Percentiles rank a stretch among this genome's conserved stretches.
Conservation (phyloP, 129 eudicot species). For the Escallonia herrerae region DNA sequence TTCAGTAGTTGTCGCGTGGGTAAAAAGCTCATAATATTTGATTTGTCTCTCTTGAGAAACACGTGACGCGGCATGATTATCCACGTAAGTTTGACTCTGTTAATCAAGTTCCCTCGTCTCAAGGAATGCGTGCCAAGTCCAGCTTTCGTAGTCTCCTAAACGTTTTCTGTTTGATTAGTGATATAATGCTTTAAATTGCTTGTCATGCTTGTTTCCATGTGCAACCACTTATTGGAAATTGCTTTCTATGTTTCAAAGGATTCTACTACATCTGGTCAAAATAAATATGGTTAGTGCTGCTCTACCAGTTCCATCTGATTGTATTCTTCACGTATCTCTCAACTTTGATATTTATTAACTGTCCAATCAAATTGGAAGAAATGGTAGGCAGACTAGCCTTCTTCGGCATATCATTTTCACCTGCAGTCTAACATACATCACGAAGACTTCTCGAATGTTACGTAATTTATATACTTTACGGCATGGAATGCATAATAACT, state of each 20-base stretch:
- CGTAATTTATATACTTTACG: no score
- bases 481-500: no score
- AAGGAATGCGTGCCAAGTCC: background rate
- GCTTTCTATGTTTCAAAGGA: slow-evolving; percentile 12
- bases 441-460: no score
- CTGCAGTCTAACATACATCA: no score
- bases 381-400: background rate
- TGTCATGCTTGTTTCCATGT: background rate
- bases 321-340: background rate
- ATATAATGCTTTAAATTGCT: background rate
- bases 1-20: background rate
- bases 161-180: background rate
- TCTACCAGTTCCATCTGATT: slow-evolving; percentile 13
- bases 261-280: slow-evolving; percentile 15
- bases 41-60: background rate
- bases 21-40: background rate
- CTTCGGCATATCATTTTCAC: no score
- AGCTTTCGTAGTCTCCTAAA: background rate
- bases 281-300: slow-evolving; percentile 20
- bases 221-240: background rate
- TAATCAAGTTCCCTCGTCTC: slow-evolving; percentile 1
- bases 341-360: background rate
- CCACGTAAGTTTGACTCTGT: background rate
- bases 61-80: background rate
- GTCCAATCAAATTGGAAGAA: slow-evolving; percentile 7